These are phyloP conservation scores for Cunninghamia lanceolata DNA, from an alignment of 75 land plant genomes.

Conservation along the genomic window DNA sequence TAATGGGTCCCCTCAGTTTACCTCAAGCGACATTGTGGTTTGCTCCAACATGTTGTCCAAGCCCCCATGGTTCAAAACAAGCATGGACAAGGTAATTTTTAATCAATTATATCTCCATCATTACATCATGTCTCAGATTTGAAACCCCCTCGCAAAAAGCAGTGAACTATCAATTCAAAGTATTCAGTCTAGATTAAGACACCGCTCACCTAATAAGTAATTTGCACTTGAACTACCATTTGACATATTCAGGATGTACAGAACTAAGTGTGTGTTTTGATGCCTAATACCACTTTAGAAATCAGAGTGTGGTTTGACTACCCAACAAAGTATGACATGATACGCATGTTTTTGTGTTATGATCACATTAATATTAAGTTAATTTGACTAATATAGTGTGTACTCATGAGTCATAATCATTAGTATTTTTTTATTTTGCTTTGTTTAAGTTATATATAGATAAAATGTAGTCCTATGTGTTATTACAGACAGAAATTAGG, in stretches of 20 bases:
- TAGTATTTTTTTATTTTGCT: neutral
- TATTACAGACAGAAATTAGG: neutral
- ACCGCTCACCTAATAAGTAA: neutral
- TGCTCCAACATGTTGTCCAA: no score
- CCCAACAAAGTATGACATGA: neutral
- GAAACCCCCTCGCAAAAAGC: neutral
- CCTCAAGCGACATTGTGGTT: neutral
- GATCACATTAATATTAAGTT: neutral
- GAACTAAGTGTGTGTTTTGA: neutral
- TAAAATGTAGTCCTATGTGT: neutral
- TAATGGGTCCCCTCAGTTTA: neutral
- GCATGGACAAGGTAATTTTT: no score
- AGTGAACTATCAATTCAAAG: neutral
- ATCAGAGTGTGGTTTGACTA: neutral
- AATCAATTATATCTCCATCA: neutral
- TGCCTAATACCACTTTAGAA: neutral
- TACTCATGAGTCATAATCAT: neutral
- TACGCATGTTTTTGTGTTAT: neutral
- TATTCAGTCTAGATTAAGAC: neutral
- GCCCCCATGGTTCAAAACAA: no score
- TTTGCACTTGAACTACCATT: neutral
- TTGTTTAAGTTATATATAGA: neutral
- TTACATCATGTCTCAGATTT: neutral
- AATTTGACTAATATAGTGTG: neutral
- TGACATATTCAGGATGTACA: neutral